Conservation (phyloP, 257 asterid genomes). For the Nicotiana noctiflora region DNA sequence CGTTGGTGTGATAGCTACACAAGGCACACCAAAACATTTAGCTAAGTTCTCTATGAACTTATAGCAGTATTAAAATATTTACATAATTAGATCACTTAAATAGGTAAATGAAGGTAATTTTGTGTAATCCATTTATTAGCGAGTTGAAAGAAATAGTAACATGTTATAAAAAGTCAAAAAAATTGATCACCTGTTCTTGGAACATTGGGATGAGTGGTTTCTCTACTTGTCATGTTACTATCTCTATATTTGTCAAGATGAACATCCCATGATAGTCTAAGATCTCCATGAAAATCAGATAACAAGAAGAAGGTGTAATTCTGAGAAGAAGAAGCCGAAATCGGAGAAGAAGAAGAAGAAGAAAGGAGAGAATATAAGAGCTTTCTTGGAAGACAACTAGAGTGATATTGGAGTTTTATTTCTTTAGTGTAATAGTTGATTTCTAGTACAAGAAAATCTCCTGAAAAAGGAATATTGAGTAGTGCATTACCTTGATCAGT, state of each 20-base stretch:
- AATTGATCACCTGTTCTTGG: background rate
- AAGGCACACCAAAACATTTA: background rate
- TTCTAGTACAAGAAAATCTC: constrained; percentile 6
- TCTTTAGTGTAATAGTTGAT: constrained; percentile 4
- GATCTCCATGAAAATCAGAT: constrained; percentile 4
- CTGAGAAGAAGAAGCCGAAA: background rate
- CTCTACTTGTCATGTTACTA: background rate
- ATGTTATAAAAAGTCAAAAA: background rate
- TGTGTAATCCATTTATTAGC: background rate
- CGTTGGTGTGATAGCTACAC: background rate
- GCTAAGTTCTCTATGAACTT: background rate
- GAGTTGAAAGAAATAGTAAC: too few species aligned
- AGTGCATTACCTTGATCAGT: background rate
- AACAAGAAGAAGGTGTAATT: constrained; percentile 21
- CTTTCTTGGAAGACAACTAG: constrained; percentile 15
- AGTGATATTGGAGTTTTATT: constrained; percentile 19
- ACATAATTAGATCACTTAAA: background rate
- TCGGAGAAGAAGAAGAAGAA: constrained; percentile 2
- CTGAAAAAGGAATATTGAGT: constrained; percentile 10
- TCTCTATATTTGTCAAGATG: constrained; percentile 5
- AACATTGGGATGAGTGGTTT: background rate
- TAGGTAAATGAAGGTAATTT: background rate
- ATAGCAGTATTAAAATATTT: background rate
- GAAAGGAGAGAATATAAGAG: constrained; percentile 11
- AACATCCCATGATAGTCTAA: constrained; percentile 8